phyloP scores from a whole-genome alignment of 495 filamentous ascomycete species.

The Tuber indicum region DNA sequence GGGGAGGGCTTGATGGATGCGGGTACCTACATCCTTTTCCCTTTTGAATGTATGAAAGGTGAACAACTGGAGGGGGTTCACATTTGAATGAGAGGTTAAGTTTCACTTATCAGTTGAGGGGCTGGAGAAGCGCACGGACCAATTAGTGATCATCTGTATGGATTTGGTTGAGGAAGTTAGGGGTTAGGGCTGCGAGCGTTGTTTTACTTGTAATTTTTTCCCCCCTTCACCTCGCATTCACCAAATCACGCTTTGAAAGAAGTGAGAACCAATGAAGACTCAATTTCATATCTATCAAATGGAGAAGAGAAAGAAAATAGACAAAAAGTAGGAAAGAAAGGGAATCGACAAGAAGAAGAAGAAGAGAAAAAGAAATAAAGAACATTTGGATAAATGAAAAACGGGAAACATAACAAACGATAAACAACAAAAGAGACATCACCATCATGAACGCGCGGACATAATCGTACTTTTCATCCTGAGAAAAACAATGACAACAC shows the following conservation, averaged over 20 bases:
- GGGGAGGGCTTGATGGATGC: neutral
- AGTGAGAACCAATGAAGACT: neutral
- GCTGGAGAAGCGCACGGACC: neutral
- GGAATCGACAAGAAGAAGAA: neutral
- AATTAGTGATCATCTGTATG: neutral
- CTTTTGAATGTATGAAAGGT: neutral
- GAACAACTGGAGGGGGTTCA: neutral
- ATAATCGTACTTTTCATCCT: neutral
- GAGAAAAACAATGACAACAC: slow-evolving; percentile 1
- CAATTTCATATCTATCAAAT: neutral
- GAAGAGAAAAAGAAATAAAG: neutral
- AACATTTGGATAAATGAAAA: neutral
- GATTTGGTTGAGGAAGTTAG: neutral
- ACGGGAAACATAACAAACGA: neutral
- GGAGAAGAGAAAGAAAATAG: neutral
- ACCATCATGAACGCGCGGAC: neutral
- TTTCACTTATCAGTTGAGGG: neutral
- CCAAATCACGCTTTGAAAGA: neutral
- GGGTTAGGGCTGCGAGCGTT: neutral
- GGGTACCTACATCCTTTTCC: neutral
- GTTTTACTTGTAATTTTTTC: neutral
- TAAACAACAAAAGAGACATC: neutral
- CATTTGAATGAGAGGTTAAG: neutral
- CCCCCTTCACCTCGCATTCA: neutral
- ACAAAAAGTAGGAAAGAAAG: neutral